Percentiles rank a stretch among this genome's conserved stretches.
Evolutionary conservation across 2,329 filamentous ascomycete species (phyloP).

Genomic region (Ophiostoma sp.): DNA sequence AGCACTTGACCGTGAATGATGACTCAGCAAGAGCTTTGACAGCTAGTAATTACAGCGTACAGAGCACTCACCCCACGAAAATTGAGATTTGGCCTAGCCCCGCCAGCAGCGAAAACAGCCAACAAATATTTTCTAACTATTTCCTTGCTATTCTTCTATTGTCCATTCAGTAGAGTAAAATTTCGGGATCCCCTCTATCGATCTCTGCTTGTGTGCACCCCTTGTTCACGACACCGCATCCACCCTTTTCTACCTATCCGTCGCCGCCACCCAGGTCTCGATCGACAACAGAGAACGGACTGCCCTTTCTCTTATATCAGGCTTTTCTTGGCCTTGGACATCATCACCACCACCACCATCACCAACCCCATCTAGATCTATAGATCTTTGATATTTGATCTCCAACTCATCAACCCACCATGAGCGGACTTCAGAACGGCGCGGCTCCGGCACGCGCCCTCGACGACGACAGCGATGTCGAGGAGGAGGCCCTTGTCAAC

Average conservation of each 20-base stretch:
- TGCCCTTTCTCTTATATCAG: not conserved
- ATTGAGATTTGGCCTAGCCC: constrained; percentile 18
- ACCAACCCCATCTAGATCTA: not conserved
- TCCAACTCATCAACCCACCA: constrained; percentile 31
- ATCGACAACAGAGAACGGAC: constrained; percentile 1
- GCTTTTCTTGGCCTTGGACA: not conserved
- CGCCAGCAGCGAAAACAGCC: constrained; percentile 23
- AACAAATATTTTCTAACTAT: constrained; percentile 21
- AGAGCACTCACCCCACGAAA: constrained; percentile 20
- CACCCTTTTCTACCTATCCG: not conserved
- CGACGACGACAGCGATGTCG: constrained; percentile 84
- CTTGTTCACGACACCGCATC: constrained; percentile 17
- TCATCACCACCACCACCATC: not conserved
- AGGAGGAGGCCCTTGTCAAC: constrained; percentile 92
- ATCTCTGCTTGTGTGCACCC: constrained; percentile 4
- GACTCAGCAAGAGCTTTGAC: constrained; percentile 14
- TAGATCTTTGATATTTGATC: too few species aligned
- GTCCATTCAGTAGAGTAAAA: constrained; percentile 13
- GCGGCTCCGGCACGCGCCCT: constrained; percentile 54
- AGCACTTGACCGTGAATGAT: not conserved
- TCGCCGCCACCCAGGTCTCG: not conserved
- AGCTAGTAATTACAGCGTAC: not conserved
- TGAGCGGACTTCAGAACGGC: constrained; percentile 60
- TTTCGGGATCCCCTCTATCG: constrained; percentile 14
- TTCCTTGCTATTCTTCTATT: not conserved